Conservation (phyloP, 1,139 yeast genomes). For the Sugiyamaella grinbergsii region DNA sequence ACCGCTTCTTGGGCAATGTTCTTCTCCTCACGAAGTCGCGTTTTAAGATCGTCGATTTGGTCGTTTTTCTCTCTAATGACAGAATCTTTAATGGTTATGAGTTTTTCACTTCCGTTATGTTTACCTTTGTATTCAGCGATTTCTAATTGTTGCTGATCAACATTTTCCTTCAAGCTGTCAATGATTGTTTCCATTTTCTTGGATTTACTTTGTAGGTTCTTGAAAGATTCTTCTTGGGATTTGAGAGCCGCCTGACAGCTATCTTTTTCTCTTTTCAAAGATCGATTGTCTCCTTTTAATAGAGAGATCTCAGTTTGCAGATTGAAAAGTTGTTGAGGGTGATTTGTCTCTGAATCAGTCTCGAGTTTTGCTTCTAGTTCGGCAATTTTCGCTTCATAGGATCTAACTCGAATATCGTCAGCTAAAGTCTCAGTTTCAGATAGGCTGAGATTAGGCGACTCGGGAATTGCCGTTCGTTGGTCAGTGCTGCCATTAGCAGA, state of each 20-base stretch:
- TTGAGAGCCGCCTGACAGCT: constrained; percentile 28
- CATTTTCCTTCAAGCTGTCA: constrained; percentile 21
- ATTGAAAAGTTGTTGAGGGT: constrained; percentile 24
- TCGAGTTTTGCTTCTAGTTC: constrained; percentile 29
- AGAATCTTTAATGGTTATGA: constrained; percentile 26
- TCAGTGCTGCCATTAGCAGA: not conserved
- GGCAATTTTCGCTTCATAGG: constrained; percentile 27
- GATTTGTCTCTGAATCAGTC: constrained; percentile 15
- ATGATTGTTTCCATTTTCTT: constrained; percentile 24
- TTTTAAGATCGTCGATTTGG: constrained; percentile 25
- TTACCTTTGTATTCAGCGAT: constrained; percentile 27
- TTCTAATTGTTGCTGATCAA: constrained; percentile 28
- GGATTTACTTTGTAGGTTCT: constrained; percentile 25
- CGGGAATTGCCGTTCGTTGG: not conserved
- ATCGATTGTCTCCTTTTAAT: constrained; percentile 30
- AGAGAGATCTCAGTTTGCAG: constrained; percentile 34
- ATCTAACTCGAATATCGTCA: constrained; percentile 20
- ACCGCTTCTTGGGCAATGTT: constrained; percentile 23
- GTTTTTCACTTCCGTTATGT: constrained; percentile 26
- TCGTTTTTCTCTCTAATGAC: constrained; percentile 21
- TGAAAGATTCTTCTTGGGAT: constrained; percentile 28
- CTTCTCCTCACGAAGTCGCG: constrained; percentile 15
- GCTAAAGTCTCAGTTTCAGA: constrained; percentile 26
- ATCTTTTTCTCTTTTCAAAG: constrained; percentile 31
- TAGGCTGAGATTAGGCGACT: constrained; percentile 20